Percentiles rank a stretch among this genome's conserved stretches.
Evolutionary conservation across 169 alveolate genomes (phyloP).

Genomic region (Plasmodium malariae): DNA sequence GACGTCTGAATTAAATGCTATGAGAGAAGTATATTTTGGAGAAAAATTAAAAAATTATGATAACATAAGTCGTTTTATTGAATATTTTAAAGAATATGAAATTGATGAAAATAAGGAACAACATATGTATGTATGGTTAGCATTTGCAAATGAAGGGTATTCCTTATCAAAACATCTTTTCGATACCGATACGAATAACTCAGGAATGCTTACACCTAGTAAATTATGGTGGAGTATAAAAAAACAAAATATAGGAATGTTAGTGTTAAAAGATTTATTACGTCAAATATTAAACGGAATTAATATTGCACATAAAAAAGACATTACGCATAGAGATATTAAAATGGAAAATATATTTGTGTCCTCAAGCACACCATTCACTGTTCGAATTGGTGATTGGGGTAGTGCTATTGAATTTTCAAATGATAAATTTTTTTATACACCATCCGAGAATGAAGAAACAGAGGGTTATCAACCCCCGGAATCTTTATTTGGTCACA

Average conservation of each 20-base stretch:
- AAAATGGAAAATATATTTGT: conserved; percentile 76
- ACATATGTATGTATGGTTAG: conserved; percentile 50
- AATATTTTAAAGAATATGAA: conserved; percentile 70
- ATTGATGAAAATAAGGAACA: conserved; percentile 19
- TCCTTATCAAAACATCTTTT: conserved; percentile 41
- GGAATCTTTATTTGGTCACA: conserved; percentile 70
- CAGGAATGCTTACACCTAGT: conserved; percentile 56
- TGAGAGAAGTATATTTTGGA: conserved; percentile 72
- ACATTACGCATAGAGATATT: conserved; percentile 67
- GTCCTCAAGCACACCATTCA: conserved; percentile 55
- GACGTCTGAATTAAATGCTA: conserved; percentile 48
- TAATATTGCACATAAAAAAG: conserved; percentile 43
- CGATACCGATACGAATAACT: conserved; percentile 22
- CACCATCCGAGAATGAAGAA: conserved; percentile 55
- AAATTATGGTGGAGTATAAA: conserved; percentile 74
- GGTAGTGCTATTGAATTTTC: conserved; percentile 70
- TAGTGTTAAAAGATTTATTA: conserved; percentile 54
- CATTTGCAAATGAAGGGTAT: conserved; percentile 74
- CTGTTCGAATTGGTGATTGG: conserved; percentile 77
- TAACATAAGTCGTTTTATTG: conserved; percentile 70
- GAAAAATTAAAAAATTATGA: conserved; percentile 43
- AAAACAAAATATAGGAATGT: conserved; percentile 72
- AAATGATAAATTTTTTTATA: conserved; percentile 25
- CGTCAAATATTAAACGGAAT: conserved; percentile 65
- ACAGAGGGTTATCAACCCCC: conserved; percentile 77